phyloP scores from a whole-genome alignment of 768 basidiomycete genomes.

The Pulveroboletus sp. region DNA sequence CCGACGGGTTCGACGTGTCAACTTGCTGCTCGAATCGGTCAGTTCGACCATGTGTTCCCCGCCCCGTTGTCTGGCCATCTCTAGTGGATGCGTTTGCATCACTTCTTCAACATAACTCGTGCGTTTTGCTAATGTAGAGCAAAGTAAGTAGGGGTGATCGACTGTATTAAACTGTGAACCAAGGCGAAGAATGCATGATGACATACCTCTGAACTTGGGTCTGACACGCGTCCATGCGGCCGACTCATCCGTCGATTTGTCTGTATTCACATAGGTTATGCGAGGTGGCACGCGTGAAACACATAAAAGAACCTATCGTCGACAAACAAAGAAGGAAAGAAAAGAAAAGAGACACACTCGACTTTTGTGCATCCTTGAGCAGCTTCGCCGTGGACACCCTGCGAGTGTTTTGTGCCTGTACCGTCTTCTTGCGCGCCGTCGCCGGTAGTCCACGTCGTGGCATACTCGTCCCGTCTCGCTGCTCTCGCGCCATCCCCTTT shows the following conservation, averaged over 20 bases:
- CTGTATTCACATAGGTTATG: not conserved
- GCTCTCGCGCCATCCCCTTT: not conserved
- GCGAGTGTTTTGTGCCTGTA: slow-evolving; percentile 1
- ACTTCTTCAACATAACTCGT: slow-evolving; percentile 3
- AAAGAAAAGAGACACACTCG: slow-evolving; percentile 12
- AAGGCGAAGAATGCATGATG: not conserved
- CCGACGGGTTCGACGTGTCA: not conserved
- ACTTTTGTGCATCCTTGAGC: slow-evolving; percentile 15
- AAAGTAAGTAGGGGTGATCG: not conserved
- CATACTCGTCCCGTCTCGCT: not conserved
- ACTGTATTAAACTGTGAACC: not conserved
- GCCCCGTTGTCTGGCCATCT: slow-evolving; percentile 5
- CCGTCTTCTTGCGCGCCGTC: slow-evolving; percentile 15
- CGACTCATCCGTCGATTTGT: slow-evolving; percentile 4
- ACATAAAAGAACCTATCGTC: not conserved
- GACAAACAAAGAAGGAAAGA: not conserved
- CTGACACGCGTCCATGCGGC: slow-evolving; percentile 14
- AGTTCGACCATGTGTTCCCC: slow-evolving; percentile 16
- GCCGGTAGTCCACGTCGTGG: not conserved
- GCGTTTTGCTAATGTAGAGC: slow-evolving; percentile 10
- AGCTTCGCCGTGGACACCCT: slow-evolving; percentile 12
- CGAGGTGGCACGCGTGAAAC: not conserved
- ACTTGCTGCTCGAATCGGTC: slow-evolving; percentile 21
- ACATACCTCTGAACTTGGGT: slow-evolving; percentile 16
- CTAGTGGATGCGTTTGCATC: slow-evolving; percentile 10